Base-by-base conservation (phyloP, 345 rosid genomes). In the Pseudoturritis turrita region DNA sequence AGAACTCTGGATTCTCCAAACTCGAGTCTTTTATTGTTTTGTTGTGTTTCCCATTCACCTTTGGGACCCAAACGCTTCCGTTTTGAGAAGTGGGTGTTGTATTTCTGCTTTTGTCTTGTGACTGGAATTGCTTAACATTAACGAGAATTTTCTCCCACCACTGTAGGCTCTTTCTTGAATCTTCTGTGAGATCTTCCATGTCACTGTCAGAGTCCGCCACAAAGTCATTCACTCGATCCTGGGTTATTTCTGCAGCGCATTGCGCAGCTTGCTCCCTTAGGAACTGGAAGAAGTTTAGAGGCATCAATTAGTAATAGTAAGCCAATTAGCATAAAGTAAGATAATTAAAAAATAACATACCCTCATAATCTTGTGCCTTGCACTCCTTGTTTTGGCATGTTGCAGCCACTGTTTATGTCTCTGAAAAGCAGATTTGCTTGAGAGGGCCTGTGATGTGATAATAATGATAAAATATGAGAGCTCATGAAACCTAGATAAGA, bases 311-410 rank as follows among this genome's bases (percentile, higher is more conserved):
- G 74, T 21, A 49, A 50, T 35, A 43, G 19, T 28, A 52, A 54
- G 44, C 6, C n/a, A 56, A 45, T 18, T 47, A 65, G 62, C 40
- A 68, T 25, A 36, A 65, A 46, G 41, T 15, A 55, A 53, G 39
- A 2, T 1, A 41, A 37, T 11, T 3, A 11, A 49, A 11, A 49
- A 54, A 58, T n/a, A 31, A 18, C 49, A 57, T 84, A 90, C 98
- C 70, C 87, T 93, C 96, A 88, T 86, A 39, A 93, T 93, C 82
- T 93, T 90, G 83, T 93, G 96, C 59, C 97, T 87, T 77, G 98
- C 98, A 80, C 96, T 85, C 43, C 85, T 90, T 70, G 98, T 93
- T 84, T 84, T 94, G 70, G 98, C 97, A 83, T 88, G 95, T 70
- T 81, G 88, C 83, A 94, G 78, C 97, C 94, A 94, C 68, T 86